Percentiles rank a stretch among this genome's conserved stretches.
These are phyloP conservation scores for Neurospora discreta DNA, from an alignment of 495 filamentous ascomycete species.

Conservation along the genomic window DNA sequence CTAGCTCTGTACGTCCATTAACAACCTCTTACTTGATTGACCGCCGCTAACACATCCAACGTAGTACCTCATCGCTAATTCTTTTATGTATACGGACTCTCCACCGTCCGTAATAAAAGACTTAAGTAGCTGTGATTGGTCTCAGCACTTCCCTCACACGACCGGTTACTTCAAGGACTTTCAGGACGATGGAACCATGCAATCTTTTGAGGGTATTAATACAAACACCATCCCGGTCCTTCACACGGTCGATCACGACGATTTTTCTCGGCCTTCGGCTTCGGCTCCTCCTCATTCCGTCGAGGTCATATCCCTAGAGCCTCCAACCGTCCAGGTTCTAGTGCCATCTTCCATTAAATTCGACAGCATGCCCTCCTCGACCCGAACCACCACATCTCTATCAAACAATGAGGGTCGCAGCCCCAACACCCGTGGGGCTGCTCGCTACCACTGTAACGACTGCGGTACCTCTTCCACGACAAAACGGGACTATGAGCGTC, in stretches of 20 bases:
- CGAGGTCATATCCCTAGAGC: background rate
- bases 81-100: background rate
- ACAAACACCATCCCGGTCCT: background rate
- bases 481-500: background rate
- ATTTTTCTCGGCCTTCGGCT: accelerated
- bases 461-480: background rate
- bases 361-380: background rate
- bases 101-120: background rate
- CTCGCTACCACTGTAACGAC: background rate
- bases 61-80: background rate
- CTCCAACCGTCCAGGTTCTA: background rate
- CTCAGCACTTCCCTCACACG: background rate
- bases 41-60: background rate
- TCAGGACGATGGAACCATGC: accelerated
- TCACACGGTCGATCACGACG: background rate
- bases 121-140: background rate
- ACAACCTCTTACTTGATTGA: background rate
- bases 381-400: background rate
- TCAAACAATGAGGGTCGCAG: background rate
- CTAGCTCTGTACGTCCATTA: background rate
- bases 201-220: accelerated
- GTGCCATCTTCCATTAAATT: background rate
- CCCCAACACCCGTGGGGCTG: background rate
- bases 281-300: background rate
- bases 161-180: background rate